Conservation (phyloP, 2,329 filamentous ascomycete species). For the Talaromyces funiculosus region DNA sequence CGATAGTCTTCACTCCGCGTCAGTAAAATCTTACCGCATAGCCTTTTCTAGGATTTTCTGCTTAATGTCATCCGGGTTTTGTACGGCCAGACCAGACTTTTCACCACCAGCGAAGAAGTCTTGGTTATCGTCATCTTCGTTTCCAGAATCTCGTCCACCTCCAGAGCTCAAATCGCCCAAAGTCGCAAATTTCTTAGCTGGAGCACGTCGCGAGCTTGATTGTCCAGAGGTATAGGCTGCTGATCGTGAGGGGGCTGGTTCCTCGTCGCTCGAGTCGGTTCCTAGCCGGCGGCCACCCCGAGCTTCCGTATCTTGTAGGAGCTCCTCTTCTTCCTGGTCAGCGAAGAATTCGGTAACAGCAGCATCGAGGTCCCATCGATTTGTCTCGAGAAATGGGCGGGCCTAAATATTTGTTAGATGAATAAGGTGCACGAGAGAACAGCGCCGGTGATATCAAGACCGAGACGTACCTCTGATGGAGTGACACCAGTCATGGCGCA, state of each 20-base stretch:
- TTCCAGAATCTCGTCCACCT: slow-evolving; percentile 33
- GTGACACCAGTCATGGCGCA: slow-evolving; percentile 51
- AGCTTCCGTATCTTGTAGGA: slow-evolving; percentile 28
- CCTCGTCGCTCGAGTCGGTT: slow-evolving; percentile 20
- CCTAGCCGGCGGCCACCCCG: slow-evolving; percentile 22
- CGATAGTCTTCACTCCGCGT: neutral
- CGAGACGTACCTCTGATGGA: slow-evolving; percentile 42
- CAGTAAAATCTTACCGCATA: slow-evolving; percentile 25
- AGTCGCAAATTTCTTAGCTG: slow-evolving; percentile 45
- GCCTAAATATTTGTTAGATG: slow-evolving; percentile 47
- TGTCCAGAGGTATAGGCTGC: slow-evolving; percentile 27
- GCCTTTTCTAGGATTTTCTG: slow-evolving; percentile 48
- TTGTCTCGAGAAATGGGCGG: slow-evolving; percentile 58
- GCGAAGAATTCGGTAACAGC: slow-evolving; percentile 60
- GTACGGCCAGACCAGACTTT: slow-evolving; percentile 63
- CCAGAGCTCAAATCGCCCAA: slow-evolving; percentile 39
- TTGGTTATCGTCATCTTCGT: slow-evolving; percentile 50
- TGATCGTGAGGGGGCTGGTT: slow-evolving; percentile 27
- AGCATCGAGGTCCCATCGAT: slow-evolving; percentile 60
- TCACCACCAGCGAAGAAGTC: slow-evolving; percentile 62
- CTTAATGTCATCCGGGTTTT: slow-evolving; percentile 56
- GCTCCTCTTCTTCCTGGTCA: slow-evolving; percentile 37
- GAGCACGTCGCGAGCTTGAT: slow-evolving; percentile 24
- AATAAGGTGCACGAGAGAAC: neutral
- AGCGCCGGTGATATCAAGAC: neutral